Evolutionary conservation across 2,329 filamentous ascomycete species (phyloP), one percentile per base, ranked within the genome.

Genomic region (Paecilomyces sp.): DNA sequence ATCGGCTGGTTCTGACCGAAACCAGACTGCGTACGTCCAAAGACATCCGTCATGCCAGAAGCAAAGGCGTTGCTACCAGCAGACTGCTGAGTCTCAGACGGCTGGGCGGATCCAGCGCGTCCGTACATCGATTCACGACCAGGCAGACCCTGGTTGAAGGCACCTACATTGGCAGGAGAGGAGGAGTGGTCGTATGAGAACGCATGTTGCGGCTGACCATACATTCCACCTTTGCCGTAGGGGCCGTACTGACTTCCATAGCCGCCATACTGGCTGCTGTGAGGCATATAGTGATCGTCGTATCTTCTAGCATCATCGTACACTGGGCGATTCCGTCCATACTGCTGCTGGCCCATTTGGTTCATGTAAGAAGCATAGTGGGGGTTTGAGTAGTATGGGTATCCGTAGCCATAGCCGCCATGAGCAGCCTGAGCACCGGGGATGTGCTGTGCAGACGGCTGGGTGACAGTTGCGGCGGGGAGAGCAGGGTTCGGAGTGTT

Each of bases 401-500:
- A 83, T 62, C 79, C 79, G 70, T 86, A 87, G 18, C 83, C 83
- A 71, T 85, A 87, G 63, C 77, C 82, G 58, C 76, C 73, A 65
- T 84, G 81, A 59, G 76, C 80, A 62, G 75, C 77, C 65, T 85
- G 82, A 15, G 72, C 73, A 60, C 80, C 79, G 57, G 77, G 79
- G 70, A 81, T 78, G 61, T 82, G 80, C 66, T 83, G 81, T 61
- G 80, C 80, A 62, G 77, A 74, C 55, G 82, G 82, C 62, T 83
- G 80, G 56, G 77, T 78, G 64, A 84, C 83, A 61, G 83, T 81
- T 61, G 83, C 82, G 57, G 76, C 79, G 61, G 82, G 82, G 61
- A 85, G 74, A 50, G 88, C 82, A 30, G 92, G 92, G 78, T 95
- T 94, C 36, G 93, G 92, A 2, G 92, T 97, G 68, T 89, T 93